A percentile compares a stretch with the other conserved stretches of the same genome.
Evolutionary conservation across 352 stramenopile genomes (phyloP).

Genomic region (Phytophthora pseudosyringae): DNA sequence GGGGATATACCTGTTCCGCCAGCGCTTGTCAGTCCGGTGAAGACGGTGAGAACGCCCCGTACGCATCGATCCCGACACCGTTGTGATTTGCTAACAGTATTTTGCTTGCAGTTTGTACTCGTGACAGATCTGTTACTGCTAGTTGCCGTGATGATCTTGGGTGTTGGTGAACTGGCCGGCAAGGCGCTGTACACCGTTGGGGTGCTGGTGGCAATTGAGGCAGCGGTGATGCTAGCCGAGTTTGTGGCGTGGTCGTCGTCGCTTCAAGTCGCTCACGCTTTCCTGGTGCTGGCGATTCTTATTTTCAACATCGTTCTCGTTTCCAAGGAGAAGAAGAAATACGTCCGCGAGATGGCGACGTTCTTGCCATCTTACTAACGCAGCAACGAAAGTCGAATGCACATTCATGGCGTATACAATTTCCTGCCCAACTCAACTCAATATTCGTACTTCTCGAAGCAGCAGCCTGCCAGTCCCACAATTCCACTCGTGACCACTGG

Average conservation of each 20-base stretch:
- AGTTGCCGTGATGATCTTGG: constrained; percentile 51
- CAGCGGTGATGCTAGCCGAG: constrained; percentile 44
- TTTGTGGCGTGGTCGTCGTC: constrained; percentile 40
- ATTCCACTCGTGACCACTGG: constrained; percentile 47
- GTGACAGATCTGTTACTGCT: constrained; percentile 52
- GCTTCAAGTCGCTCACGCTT: constrained; percentile 45
- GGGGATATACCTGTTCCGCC: neutral
- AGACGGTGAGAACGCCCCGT: constrained; percentile 26
- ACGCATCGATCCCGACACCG: neutral
- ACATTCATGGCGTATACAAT: neutral
- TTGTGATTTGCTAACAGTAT: neutral
- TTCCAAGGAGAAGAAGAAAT: constrained; percentile 38
- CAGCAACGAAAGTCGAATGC: neutral
- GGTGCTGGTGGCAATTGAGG: constrained; percentile 49
- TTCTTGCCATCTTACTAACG: constrained; percentile 49
- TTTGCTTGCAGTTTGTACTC: constrained; percentile 49
- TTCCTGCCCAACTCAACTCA: constrained; percentile 14
- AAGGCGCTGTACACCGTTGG: constrained; percentile 49
- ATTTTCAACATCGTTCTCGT: constrained; percentile 35
- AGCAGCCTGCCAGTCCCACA: constrained; percentile 57
- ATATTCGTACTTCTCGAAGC: constrained; percentile 49
- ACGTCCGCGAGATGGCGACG: constrained; percentile 35
- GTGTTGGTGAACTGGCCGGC: constrained; percentile 34
- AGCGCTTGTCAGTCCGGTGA: constrained; percentile 27
- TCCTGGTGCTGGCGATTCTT: constrained; percentile 40